Percentiles rank a stretch among this genome's conserved stretches.
Evolutionary conservation across 2,329 filamentous ascomycete genomes (phyloP).

Genomic region (Pseudocercospora ulei): DNA sequence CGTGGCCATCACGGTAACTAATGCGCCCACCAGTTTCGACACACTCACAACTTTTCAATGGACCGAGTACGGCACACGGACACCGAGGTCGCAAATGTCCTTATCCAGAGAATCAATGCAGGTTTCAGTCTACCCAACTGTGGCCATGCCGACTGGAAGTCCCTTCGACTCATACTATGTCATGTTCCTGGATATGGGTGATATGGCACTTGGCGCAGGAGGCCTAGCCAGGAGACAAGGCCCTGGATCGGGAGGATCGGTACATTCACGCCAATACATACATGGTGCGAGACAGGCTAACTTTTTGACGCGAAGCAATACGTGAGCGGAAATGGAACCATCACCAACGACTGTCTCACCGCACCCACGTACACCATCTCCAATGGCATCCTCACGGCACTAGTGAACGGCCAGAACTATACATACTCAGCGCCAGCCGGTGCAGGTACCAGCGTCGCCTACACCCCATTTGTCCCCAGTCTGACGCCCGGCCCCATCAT

Average conservation of each 20-base stretch:
- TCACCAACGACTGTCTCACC: slow-evolving; percentile 29
- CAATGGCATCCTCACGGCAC: slow-evolving; percentile 27
- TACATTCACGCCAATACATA: slow-evolving; percentile 20
- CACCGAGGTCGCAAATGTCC: background rate
- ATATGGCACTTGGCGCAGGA: slow-evolving; percentile 1
- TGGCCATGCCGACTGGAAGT: slow-evolving; percentile 5
- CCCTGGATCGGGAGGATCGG: slow-evolving; percentile 11
- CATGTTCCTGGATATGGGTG: slow-evolving; percentile 6
- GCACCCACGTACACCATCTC: slow-evolving; percentile 27
- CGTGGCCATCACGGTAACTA: slow-evolving; percentile 26
- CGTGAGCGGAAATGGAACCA: slow-evolving; percentile 25
- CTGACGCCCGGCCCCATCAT: slow-evolving; percentile 26
- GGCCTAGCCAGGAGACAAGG: slow-evolving; percentile 11
- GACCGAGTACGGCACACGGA: slow-evolving; percentile 18
- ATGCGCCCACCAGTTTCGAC: slow-evolving; percentile 29
- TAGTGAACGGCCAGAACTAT: slow-evolving; percentile 23
- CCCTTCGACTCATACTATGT: slow-evolving; percentile 5
- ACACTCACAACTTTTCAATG: slow-evolving; percentile 27
- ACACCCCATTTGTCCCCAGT: slow-evolving; percentile 24
- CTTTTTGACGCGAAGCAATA: slow-evolving; percentile 23
- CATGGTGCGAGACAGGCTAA: slow-evolving; percentile 27
- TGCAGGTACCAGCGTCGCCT: slow-evolving; percentile 19
- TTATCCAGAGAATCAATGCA: background rate
- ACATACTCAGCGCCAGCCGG: slow-evolving; percentile 28
- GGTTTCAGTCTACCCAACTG: background rate